phyloP scores from a whole-genome alignment of 1,284 basidiomycete genomes.

The Fomitopsis schrenkii region DNA sequence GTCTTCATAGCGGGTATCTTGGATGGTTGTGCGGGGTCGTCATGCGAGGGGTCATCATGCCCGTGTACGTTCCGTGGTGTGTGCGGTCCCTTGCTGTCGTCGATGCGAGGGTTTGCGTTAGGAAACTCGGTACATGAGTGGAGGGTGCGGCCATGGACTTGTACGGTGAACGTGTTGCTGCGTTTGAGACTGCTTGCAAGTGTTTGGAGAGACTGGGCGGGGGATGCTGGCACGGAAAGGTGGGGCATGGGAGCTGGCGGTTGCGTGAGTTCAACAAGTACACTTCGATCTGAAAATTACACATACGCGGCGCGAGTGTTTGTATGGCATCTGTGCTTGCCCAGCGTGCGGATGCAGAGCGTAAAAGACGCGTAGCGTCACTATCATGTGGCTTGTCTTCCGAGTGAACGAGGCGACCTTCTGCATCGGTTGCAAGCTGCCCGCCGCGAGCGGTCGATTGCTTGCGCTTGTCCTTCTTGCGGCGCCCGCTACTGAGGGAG shows the following conservation, averaged over 20 bases:
- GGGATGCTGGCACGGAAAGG: slow-evolving; percentile 43
- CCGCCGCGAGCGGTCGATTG: slow-evolving; percentile 8
- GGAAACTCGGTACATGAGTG: slow-evolving; percentile 64
- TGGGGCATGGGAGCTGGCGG: slow-evolving; percentile 63
- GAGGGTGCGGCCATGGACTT: slow-evolving; percentile 55
- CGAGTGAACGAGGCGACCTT: slow-evolving; percentile 18
- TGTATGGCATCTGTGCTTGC: slow-evolving; percentile 51
- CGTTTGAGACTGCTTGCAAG: slow-evolving; percentile 40
- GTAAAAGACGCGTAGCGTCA: slow-evolving; percentile 53
- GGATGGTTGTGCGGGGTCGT: slow-evolving; percentile 13
- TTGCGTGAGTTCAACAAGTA: background rate
- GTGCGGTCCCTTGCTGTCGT: slow-evolving; percentile 21
- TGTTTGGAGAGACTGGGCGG: slow-evolving; percentile 19
- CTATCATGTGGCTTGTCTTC: slow-evolving; percentile 46
- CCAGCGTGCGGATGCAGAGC: slow-evolving; percentile 68
- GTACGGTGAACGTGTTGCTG: slow-evolving; percentile 65
- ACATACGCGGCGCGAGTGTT: slow-evolving; percentile 68
- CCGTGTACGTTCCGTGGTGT: slow-evolving; percentile 7
- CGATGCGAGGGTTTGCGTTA: slow-evolving; percentile 43
- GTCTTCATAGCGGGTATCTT: slow-evolving; percentile 18
- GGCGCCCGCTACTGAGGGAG: slow-evolving; percentile 63
- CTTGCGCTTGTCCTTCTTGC: slow-evolving; percentile 39
- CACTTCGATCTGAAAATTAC: background rate
- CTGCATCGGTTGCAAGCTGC: slow-evolving; percentile 17
- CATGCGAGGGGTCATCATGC: background rate